These are phyloP conservation scores for Spergularia bocconei DNA, from an alignment of 148 eudicot genomes.

Conservation along the genomic window DNA sequence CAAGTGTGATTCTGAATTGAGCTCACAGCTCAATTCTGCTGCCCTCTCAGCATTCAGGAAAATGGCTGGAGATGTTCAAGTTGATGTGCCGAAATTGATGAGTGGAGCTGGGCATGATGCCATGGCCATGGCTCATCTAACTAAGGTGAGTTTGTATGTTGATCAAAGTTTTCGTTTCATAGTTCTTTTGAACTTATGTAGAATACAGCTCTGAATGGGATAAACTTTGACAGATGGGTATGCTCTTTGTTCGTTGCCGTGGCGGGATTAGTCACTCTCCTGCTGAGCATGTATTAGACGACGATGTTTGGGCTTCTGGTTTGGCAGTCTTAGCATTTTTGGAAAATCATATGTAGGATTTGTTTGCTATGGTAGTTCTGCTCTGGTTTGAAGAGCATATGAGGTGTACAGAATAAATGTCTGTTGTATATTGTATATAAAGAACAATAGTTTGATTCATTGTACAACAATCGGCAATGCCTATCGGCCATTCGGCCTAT, in stretches of 20 bases:
- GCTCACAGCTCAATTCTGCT: conserved; percentile 72
- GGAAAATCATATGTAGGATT: conserved; percentile 51
- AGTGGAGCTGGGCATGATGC: conserved; percentile 99
- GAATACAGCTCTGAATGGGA: not conserved
- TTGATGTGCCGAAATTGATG: conserved; percentile 79
- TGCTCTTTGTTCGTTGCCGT: conserved; percentile 95
- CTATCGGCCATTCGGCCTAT: too few species aligned
- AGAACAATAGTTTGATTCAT: not conserved
- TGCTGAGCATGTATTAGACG: conserved; percentile 76
- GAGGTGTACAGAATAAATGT: conserved; percentile 26
- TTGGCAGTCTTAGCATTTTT: conserved; percentile 69
- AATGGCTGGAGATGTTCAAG: conserved; percentile 52
- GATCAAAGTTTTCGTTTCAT: not conserved
- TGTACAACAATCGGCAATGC: too few species aligned
- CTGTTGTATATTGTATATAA: conserved; percentile 15
- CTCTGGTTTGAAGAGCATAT: conserved; percentile 15
- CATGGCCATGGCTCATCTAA: conserved; percentile 97
- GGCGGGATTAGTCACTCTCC: conserved; percentile 99
- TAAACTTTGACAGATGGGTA: conserved; percentile 54
- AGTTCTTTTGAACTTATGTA: not conserved
- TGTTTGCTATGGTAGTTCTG: conserved; percentile 1
- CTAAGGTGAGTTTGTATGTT: conserved; percentile 43
- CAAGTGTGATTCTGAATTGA: conserved; percentile 63
- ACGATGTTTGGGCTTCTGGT: conserved; percentile 95
- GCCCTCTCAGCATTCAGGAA: conserved; percentile 56